phyloP scores from a whole-genome alignment of 768 basidiomycete species.

The Galerina marginata region DNA sequence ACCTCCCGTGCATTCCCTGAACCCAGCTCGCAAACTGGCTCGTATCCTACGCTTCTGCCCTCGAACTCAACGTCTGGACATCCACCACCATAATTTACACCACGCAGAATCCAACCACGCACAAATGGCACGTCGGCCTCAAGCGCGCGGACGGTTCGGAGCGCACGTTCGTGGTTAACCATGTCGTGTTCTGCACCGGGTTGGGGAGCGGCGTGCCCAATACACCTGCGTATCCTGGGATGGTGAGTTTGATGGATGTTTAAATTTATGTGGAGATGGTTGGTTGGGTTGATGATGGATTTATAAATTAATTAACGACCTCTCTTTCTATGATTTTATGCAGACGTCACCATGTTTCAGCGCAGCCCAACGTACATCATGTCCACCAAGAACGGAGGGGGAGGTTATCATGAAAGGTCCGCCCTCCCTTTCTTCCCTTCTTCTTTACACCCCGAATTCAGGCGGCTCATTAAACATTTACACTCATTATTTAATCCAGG shows the following conservation, averaged over 20 bases:
- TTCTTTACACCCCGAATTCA: too few species aligned
- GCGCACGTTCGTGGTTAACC: constrained; percentile 47
- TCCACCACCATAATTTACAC: constrained; percentile 47
- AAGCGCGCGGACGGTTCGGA: constrained; percentile 37
- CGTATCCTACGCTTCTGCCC: constrained; percentile 60
- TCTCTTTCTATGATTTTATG: background rate
- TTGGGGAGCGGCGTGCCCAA: constrained; percentile 51
- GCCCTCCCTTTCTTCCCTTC: background rate
- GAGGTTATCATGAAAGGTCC: constrained; percentile 32
- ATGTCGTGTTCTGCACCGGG: constrained; percentile 64
- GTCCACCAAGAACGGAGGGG: constrained; percentile 45
- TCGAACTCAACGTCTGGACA: constrained; percentile 72
- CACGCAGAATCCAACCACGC: constrained; percentile 39
- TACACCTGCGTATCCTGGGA: constrained; percentile 50
- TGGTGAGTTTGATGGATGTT: constrained; percentile 29
- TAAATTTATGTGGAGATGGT: constrained; percentile 43
- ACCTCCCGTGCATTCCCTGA: too few species aligned
- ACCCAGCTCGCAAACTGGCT: constrained; percentile 68
- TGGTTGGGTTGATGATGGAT: background rate
- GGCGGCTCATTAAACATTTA: background rate
- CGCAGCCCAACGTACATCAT: constrained; percentile 56
- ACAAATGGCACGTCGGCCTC: constrained; percentile 53
- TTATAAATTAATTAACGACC: background rate
- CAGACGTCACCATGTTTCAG: constrained; percentile 26
- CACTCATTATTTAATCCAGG: constrained; percentile 23